A percentile compares a stretch with the other conserved stretches of the same genome.
Evolutionary conservation across 75 land plant species (phyloP).

Genomic region (Selaginella moellendorffii): DNA sequence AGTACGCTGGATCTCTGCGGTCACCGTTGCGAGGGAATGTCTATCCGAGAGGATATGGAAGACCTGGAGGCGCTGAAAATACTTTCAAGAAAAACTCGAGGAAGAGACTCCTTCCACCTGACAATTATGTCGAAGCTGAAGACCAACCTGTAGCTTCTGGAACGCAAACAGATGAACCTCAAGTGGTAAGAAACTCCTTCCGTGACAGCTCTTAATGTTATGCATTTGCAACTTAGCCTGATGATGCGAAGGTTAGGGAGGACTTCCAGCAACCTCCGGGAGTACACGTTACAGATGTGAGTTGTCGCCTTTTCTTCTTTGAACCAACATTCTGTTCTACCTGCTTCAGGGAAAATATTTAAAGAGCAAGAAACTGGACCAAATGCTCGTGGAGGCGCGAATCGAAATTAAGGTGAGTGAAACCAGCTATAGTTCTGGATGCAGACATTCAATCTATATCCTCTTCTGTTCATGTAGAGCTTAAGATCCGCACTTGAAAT

Average conservation of each 20-base stretch:
- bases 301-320: too few relatives aligned
- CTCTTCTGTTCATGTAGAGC: too few relatives aligned
- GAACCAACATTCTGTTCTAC: too few relatives aligned
- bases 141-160: constrained; percentile 13
- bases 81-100: background rate
- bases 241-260: constrained; percentile 34
- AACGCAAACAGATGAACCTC: constrained; percentile 64
- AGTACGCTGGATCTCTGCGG: constrained; percentile 41
- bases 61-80: background rate
- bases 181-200: constrained; percentile 29
- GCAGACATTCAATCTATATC: background rate
- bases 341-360: background rate
- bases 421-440: background rate
- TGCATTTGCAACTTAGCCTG: constrained; percentile 47
- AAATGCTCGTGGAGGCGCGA: background rate
- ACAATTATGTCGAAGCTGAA: background rate
- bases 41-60: background rate
- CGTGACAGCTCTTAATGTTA: too few relatives aligned
- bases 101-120: background rate
- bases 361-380: background rate
- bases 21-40: constrained; percentile 15
- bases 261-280: constrained; percentile 27
- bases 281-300: constrained; percentile 27
- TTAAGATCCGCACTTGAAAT: background rate
- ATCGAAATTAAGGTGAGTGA: background rate